These are phyloP conservation scores for Cubamyces lactineus DNA, from an alignment of 768 basidiomycete genomes.

Conservation along the genomic window DNA sequence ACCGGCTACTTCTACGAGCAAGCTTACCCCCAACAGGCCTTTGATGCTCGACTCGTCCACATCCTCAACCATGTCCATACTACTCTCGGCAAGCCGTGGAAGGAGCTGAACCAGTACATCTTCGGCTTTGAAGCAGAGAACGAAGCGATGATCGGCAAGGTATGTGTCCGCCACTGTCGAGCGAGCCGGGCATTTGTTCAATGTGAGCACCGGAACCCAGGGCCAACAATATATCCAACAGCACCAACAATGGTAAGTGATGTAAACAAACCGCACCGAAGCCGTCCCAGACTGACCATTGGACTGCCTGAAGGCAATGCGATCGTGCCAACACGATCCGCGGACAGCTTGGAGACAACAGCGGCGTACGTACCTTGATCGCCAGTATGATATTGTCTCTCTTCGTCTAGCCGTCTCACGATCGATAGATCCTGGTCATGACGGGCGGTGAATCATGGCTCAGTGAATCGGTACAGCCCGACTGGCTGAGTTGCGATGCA, in stretches of 20 bases:
- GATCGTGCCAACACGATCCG: constrained; percentile 35
- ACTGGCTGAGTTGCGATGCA: constrained; percentile 30
- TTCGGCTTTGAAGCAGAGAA: constrained; percentile 45
- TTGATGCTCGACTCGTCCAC: constrained; percentile 43
- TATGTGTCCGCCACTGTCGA: neutral
- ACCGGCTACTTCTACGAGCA: constrained; percentile 41
- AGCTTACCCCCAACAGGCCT: constrained; percentile 31
- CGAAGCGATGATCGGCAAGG: constrained; percentile 38
- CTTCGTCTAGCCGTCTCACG: no score
- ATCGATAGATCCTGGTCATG: constrained; percentile 32
- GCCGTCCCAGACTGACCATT: no score
- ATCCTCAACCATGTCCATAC: constrained; percentile 44
- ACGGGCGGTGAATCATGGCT: constrained; percentile 38
- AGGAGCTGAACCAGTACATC: constrained; percentile 41
- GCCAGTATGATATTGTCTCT: no score
- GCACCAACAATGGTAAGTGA: constrained; percentile 29
- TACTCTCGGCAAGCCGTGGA: constrained; percentile 42
- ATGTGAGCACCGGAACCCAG: neutral
- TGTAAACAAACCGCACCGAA: no score
- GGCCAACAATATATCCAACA: constrained; percentile 31
- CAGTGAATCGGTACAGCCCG: constrained; percentile 34
- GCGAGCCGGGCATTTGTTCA: neutral
- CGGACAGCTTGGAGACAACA: constrained; percentile 28
- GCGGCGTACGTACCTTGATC: constrained; percentile 19
- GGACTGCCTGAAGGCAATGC: constrained; percentile 30